Base-by-base conservation (phyloP, 306 rosid species). In the Pueraria montana region DNA sequence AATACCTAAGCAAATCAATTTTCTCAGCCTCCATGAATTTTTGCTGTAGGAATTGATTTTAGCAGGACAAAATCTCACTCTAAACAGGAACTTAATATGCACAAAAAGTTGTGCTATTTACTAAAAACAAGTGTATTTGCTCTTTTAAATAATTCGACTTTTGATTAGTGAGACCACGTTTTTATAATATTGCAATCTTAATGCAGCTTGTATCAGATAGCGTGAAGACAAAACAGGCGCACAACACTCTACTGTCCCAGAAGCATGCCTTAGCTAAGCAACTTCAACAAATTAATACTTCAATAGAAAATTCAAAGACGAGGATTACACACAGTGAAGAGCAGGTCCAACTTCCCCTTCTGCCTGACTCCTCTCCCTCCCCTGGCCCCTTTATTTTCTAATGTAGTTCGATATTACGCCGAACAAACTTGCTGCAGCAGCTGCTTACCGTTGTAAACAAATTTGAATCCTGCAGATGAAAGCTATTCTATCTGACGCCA, bases 201-300 rank as follows among this genome's bases (percentile, higher is more conserved):
- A 48, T 89, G 91, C 98, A 95, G 99, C 94, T 96, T 42, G 98
- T 96, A 76, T 96, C 99, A 27, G 98, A 92, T 85, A 94, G 96
- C 34, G 98, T 96, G 85, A 96, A 94, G 91, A 80, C 94, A 79
- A 96, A 89, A 89, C 99, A 96, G 69, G 84, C 84, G 21, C 96
- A 94, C 42, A 89, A 78, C 81, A 72, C 86, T 78, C 76, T 94
- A 79, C 70, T 86, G 46, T 84, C 92, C 24, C 95, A 96, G 87
- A 96, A 92, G 87, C 97, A 96, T 87, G 89, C 88, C 40, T 88
- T 94, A 80, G 87, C 82, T 32, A 92, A 92, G 75, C 97, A 94
- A 69, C 96, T 94, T 86, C 94, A 90, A 81, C 92, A 92, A 75
- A 80, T 90, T 55, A 89, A 90, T 68, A 71, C 92, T 52, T 84